These are phyloP conservation scores for Botryotinia narcissicola DNA, from an alignment of 2,329 filamentous ascomycete genomes.

Conservation along the genomic window DNA sequence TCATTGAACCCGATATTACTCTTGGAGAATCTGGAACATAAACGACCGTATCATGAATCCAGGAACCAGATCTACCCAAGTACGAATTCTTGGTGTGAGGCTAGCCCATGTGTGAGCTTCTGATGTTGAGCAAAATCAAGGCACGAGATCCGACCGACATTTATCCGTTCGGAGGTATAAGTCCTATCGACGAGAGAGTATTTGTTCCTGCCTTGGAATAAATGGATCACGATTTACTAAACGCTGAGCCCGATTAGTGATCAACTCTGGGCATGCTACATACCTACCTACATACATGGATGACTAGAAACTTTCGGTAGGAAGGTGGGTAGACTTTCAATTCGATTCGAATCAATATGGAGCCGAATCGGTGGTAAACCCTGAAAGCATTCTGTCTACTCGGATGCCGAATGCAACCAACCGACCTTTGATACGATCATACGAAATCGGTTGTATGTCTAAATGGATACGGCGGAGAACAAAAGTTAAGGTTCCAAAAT, in stretches of 20 bases:
- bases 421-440: neutral
- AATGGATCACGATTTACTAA: neutral
- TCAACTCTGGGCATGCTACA: neutral
- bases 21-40: neutral
- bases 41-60: neutral
- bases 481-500: too few species aligned
- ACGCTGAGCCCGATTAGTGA: neutral
- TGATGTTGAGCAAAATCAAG: neutral
- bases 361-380: neutral
- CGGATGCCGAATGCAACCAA: neutral
- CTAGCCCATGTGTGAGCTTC: neutral
- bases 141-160: neutral
- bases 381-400: neutral
- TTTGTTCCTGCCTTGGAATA: neutral
- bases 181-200: neutral
- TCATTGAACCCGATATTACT: neutral
- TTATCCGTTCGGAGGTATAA: neutral
- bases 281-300: neutral
- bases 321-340: neutral
- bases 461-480: too few species aligned
- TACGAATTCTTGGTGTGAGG: neutral
- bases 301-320: neutral
- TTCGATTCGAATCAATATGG: neutral
- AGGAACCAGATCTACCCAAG: conserved; percentile 1
- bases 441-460: too few species aligned